Conservation (phyloP, 2,329 filamentous ascomycete genomes). For the Calonectria leucothoes region DNA sequence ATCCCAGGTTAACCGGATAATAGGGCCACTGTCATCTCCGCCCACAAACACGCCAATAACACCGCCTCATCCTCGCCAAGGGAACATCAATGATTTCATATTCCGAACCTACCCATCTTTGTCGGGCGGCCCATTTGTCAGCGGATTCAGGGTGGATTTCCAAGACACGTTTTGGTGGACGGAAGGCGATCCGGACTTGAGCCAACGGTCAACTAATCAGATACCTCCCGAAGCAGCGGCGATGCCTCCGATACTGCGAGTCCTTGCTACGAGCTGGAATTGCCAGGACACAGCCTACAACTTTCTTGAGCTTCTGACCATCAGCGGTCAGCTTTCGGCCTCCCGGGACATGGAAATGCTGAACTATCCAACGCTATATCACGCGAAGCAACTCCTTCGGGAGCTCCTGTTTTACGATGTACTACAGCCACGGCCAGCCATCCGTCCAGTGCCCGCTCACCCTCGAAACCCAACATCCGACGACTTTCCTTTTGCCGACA, state of each 20-base stretch:
- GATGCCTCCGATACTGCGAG: constrained; percentile 61
- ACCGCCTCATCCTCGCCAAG: constrained; percentile 61
- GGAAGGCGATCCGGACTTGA: constrained; percentile 56
- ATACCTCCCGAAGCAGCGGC: constrained; percentile 45
- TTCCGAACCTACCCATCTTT: constrained; percentile 57
- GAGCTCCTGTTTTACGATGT: constrained; percentile 67
- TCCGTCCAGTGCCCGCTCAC: constrained; percentile 47
- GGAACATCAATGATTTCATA: constrained; percentile 64
- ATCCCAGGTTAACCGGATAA: constrained; percentile 23
- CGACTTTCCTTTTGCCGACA: constrained; percentile 58
- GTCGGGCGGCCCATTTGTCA: constrained; percentile 53
- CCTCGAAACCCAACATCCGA: constrained; percentile 50
- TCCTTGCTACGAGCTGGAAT: constrained; percentile 65
- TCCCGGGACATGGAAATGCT: constrained; percentile 61
- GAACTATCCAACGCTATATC: constrained; percentile 63
- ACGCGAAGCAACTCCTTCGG: constrained; percentile 65
- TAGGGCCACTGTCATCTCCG: constrained; percentile 60
- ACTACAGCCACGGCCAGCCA: constrained; percentile 58
- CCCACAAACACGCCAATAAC: constrained; percentile 62
- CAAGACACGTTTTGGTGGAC: constrained; percentile 70
- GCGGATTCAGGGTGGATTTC: constrained; percentile 62
- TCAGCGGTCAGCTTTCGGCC: constrained; percentile 61
- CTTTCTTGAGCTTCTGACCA: constrained; percentile 63
- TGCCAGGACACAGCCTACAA: constrained; percentile 60
- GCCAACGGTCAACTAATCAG: constrained; percentile 32